Evolutionary conservation across 2,329 filamentous ascomycete genomes (phyloP).

Genomic region (Bipolaris oryzae): DNA sequence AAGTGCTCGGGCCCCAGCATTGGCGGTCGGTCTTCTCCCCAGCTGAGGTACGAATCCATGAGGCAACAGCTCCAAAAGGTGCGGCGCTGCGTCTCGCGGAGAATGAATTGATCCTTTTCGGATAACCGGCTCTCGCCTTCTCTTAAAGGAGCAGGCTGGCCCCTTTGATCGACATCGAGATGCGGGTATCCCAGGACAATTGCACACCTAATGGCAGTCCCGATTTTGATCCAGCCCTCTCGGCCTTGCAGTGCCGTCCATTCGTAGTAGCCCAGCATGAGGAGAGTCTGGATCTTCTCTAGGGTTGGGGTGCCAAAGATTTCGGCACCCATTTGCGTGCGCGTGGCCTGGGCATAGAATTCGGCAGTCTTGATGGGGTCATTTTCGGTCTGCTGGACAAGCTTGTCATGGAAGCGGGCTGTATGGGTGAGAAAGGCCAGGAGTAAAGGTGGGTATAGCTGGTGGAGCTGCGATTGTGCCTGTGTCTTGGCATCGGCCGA

Average conservation of each 20-base stretch:
- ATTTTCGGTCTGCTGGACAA: slow-evolving; percentile 36
- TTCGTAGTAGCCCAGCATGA: slow-evolving; percentile 75
- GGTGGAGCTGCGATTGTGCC: slow-evolving; percentile 45
- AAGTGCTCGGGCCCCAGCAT: slow-evolving; percentile 66
- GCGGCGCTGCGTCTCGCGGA: slow-evolving; percentile 68
- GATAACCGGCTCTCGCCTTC: slow-evolving; percentile 17
- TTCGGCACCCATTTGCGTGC: slow-evolving; percentile 50
- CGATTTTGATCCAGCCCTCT: slow-evolving; percentile 70
- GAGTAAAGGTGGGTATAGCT: slow-evolving; percentile 62
- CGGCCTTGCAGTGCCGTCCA: slow-evolving; percentile 69
- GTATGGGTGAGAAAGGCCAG: slow-evolving; percentile 72
- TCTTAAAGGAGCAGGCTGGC: slow-evolving; percentile 18
- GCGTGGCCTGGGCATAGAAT: slow-evolving; percentile 67
- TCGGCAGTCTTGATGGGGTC: slow-evolving; percentile 55
- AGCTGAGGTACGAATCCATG: slow-evolving; percentile 71
- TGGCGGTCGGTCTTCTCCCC: slow-evolving; percentile 65
- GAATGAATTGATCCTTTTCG: slow-evolving; percentile 56
- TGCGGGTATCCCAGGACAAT: slow-evolving; percentile 46
- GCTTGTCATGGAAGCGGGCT: slow-evolving; percentile 67
- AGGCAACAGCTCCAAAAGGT: slow-evolving; percentile 79
- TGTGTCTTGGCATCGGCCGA: slow-evolving; percentile 17
- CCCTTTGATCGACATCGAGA: slow-evolving; percentile 34
- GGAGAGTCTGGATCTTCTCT: slow-evolving; percentile 68
- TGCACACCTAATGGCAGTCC: slow-evolving; percentile 64
- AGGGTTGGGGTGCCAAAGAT: slow-evolving; percentile 56